Evolutionary conservation across 768 basidiomycete species (phyloP).

Genomic region (Russula emetica): DNA sequence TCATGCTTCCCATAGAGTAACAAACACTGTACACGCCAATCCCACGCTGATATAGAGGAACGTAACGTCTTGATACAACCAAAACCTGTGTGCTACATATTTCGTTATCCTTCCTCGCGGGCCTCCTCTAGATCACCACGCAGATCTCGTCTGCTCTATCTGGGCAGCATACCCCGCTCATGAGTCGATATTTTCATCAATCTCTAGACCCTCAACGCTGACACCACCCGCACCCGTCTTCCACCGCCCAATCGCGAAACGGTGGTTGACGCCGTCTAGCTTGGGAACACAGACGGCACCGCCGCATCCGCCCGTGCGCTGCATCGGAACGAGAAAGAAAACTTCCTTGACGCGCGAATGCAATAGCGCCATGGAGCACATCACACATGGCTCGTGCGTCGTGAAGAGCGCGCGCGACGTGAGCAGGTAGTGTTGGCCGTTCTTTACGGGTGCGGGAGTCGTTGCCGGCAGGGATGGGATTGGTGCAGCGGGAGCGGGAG

Average conservation of each 20-base stretch:
- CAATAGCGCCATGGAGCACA: conserved; percentile 95
- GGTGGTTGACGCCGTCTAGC: conserved; percentile 85
- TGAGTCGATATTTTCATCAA: conserved; percentile 34
- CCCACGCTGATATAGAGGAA: conserved; percentile 13
- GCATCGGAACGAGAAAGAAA: conserved; percentile 68
- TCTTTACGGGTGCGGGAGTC: conserved; percentile 31
- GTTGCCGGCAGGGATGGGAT: conserved; percentile 24
- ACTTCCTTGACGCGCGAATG: conserved; percentile 93
- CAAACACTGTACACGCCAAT: conserved; percentile 1
- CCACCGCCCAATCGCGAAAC: conserved; percentile 74
- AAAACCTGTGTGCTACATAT: conserved; percentile 17
- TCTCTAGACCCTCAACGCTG: conserved; percentile 19
- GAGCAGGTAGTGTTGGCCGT: conserved; percentile 82
- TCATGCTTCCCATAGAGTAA: conserved; percentile 15
- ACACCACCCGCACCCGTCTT: conserved; percentile 33
- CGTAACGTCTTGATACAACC: conserved; percentile 14
- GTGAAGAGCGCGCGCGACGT: conserved; percentile 81
- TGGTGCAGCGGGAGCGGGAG: conserved; percentile 8
- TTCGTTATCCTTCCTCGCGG: neutral
- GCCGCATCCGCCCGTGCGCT: conserved; percentile 82
- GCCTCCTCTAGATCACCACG: neutral
- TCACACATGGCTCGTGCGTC: conserved; percentile 95
- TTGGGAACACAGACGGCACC: conserved; percentile 69
- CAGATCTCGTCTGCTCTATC: conserved; percentile 16
- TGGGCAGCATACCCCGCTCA: conserved; percentile 22